These are phyloP conservation scores for Backusella morwellensis DNA, from an alignment of 192 early-diverging fungal species.

Conservation along the genomic window DNA sequence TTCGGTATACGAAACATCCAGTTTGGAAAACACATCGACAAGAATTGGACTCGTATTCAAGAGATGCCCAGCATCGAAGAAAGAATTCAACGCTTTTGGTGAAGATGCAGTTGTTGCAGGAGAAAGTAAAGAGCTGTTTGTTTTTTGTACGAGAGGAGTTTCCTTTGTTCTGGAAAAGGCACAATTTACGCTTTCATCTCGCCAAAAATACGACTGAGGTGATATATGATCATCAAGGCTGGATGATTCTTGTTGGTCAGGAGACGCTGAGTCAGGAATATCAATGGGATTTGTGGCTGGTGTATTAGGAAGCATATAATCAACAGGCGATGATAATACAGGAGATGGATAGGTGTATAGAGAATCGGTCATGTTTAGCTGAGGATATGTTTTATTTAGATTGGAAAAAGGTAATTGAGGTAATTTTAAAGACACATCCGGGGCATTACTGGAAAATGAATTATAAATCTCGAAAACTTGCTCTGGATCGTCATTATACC, in stretches of 20 bases:
- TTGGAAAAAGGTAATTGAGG: neutral
- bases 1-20: conserved; percentile 21
- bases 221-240: conserved; percentile 20
- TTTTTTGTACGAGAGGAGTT: conserved; percentile 3
- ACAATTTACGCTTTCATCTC: neutral
- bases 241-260: conserved; percentile 3
- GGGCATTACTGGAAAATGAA: neutral
- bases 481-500: conserved; percentile 11
- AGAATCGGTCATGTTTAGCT: neutral
- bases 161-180: neutral
- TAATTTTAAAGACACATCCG: neutral
- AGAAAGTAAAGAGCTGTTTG: neutral
- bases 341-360: neutral
- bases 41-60: neutral
- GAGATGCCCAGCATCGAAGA: neutral
- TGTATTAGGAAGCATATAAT: neutral
- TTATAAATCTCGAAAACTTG: conserved; percentile 14
- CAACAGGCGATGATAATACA: neutral
- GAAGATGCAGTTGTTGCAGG: neutral
- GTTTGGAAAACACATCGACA: conserved; percentile 15
- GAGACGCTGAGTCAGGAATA: conserved; percentile 3
- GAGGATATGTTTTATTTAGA: neutral
- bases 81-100: neutral
- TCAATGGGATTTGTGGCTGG: conserved; percentile 8
- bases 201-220: neutral